phyloP scores from a whole-genome alignment of 116 monocot species.

The Papilionanthe hybrid region DNA sequence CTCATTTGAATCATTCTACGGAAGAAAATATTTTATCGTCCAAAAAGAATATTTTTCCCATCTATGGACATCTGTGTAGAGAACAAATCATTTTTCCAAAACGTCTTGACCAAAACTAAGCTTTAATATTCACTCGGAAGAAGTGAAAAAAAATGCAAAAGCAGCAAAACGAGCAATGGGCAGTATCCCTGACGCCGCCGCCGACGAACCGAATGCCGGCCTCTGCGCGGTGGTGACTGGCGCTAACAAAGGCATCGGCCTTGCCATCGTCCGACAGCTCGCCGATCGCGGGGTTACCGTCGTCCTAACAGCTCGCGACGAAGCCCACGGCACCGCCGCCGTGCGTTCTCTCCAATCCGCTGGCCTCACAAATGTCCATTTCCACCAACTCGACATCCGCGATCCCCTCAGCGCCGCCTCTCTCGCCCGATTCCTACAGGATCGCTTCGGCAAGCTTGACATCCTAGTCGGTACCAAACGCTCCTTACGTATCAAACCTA shows the following conservation, averaged over 20 bases:
- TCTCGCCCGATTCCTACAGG: constrained; percentile 29
- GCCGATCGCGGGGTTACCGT: constrained; percentile 40
- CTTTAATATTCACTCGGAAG: too few relatives aligned
- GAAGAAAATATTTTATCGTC: too few relatives aligned
- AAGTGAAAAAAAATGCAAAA: too few relatives aligned
- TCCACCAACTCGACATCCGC: constrained; percentile 64
- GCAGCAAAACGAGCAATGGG: constrained; percentile 4
- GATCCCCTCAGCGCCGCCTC: constrained; percentile 33
- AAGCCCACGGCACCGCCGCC: constrained; percentile 36
- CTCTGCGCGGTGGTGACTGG: constrained; percentile 59
- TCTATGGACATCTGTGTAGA: too few relatives aligned
- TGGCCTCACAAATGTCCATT: constrained; percentile 27
- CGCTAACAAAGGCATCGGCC: constrained; percentile 77
- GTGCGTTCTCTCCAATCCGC: constrained; percentile 26
- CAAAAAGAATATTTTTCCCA: too few relatives aligned
- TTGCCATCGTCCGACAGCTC: constrained; percentile 50
- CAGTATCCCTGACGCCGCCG: background rate
- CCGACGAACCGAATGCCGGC: background rate
- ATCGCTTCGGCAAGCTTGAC: constrained; percentile 59
- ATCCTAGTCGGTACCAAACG: constrained; percentile 39
- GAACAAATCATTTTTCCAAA: too few relatives aligned
- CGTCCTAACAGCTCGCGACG: constrained; percentile 60
- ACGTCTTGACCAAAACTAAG: too few relatives aligned
- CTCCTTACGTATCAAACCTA: background rate
- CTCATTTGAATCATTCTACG: too few relatives aligned